Conservation (phyloP, 2,329 filamentous ascomycete genomes). For the Tolypocladium sp. region DNA sequence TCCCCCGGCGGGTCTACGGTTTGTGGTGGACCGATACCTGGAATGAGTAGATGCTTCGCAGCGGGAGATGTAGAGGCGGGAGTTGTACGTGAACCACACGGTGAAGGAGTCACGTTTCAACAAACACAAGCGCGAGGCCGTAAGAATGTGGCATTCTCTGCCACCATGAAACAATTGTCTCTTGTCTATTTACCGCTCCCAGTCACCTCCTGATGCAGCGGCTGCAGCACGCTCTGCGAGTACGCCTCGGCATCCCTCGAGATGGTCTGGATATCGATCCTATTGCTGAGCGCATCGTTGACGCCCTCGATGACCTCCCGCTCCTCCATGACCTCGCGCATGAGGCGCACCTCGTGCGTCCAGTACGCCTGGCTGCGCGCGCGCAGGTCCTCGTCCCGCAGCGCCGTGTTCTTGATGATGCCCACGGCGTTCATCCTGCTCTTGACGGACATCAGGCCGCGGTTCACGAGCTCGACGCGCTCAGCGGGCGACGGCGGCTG, state of each 20-base stretch:
- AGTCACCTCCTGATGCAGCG: conserved; percentile 14
- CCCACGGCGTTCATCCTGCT: conserved; percentile 63
- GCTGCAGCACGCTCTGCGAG: conserved; percentile 33
- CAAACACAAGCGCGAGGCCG: neutral
- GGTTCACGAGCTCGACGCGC: conserved; percentile 52
- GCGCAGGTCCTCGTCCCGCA: conserved; percentile 64
- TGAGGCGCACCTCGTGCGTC: conserved; percentile 64
- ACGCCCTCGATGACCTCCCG: conserved; percentile 64
- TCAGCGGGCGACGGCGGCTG: conserved; percentile 51
- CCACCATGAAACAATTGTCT: neutral
- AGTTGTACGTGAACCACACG: conserved; percentile 6
- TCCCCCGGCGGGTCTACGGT: neutral
- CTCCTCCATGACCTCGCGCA: conserved; percentile 70
- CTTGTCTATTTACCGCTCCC: neutral
- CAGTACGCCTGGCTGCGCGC: conserved; percentile 64
- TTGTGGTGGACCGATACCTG: neutral
- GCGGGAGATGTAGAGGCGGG: neutral
- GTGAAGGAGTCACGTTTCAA: neutral
- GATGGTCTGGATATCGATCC: conserved; percentile 54
- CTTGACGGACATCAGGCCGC: conserved; percentile 48
- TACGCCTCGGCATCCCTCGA: conserved; percentile 56
- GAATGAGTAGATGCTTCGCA: neutral
- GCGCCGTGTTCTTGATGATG: conserved; percentile 70
- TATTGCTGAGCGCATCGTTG: conserved; percentile 54
- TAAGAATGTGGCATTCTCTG: neutral